Conservation (phyloP, 306 rosid species). For the Cyclanthera cordifolia region DNA sequence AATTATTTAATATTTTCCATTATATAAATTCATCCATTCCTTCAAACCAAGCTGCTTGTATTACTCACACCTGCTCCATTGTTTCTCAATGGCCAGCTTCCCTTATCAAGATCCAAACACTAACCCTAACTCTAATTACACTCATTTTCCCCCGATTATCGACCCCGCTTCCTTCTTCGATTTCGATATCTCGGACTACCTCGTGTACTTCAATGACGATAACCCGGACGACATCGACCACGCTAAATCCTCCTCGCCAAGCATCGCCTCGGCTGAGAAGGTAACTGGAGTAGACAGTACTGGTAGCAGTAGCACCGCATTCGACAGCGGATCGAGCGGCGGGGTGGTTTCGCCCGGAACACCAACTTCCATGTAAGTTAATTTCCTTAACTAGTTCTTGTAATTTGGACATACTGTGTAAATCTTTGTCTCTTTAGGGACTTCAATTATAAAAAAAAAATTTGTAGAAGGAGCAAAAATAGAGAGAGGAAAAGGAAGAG, state of each 20-base stretch:
- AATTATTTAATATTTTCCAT: background rate
- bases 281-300: conserved; percentile 12
- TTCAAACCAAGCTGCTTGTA: background rate
- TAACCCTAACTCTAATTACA: conserved; percentile 14
- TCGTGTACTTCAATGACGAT: conserved; percentile 22
- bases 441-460: no score
- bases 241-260: conserved; percentile 30
- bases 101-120: conserved; percentile 17
- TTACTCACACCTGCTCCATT: background rate
- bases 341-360: conserved; percentile 22
- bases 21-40: background rate
- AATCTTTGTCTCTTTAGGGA: no score
- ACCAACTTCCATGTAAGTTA: conserved; percentile 19
- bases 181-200: conserved; percentile 31
- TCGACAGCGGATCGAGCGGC: conserved; percentile 19
- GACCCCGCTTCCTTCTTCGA: conserved; percentile 21
- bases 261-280: conserved; percentile 36
- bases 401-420: no score
- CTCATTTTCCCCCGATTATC: conserved; percentile 4
- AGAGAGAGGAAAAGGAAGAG: conserved; percentile 20
- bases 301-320: conserved; percentile 13
- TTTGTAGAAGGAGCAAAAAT: conserved; percentile 24
- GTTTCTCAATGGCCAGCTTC: conserved; percentile 29
- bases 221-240: background rate
- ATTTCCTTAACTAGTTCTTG: background rate